Percentiles rank a stretch among this genome's conserved stretches.
Conservation (phyloP, 2,329 filamentous ascomycete genomes). For the Hypoxylon sp. region DNA sequence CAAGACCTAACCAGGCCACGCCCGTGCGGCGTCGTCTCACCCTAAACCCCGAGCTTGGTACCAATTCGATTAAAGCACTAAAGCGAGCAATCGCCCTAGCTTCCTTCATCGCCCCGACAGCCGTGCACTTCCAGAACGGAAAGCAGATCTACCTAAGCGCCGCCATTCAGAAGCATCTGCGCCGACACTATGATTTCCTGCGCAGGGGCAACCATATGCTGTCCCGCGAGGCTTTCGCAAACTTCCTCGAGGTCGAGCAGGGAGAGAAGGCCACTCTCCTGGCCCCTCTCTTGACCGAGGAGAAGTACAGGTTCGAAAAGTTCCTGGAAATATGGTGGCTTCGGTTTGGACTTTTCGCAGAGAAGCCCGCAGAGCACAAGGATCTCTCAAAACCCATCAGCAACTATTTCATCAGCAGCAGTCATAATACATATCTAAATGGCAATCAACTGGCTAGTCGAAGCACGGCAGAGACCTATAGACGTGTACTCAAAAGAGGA, state of each 20-base stretch:
- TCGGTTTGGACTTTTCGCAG: conserved; percentile 54
- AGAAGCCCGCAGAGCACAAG: conserved; percentile 54
- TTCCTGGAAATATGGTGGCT: conserved; percentile 60
- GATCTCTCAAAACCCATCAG: conserved; percentile 75
- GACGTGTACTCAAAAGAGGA: conserved; percentile 73
- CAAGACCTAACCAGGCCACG: conserved; percentile 18
- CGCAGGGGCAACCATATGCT: conserved; percentile 48
- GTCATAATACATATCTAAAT: conserved; percentile 91
- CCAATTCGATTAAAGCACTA: conserved; percentile 43
- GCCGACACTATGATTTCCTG: conserved; percentile 56
- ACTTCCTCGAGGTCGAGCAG: conserved; percentile 61
- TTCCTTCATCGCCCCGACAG: conserved; percentile 43
- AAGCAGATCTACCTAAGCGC: conserved; percentile 55
- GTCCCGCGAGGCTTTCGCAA: conserved; percentile 51
- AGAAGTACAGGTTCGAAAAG: conserved; percentile 55
- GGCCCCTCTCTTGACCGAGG: conserved; percentile 47
- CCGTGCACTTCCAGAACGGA: conserved; percentile 41
- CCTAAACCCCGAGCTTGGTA: conserved; percentile 40
- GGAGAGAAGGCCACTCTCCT: conserved; percentile 50
- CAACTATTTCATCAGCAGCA: conserved; percentile 94
- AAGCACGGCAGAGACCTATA: conserved; percentile 79
- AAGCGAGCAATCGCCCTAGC: conserved; percentile 45
- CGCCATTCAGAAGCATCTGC: conserved; percentile 57
- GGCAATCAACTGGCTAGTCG: conserved; percentile 85
- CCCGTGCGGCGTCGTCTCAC: conserved; percentile 42